phyloP scores from a whole-genome alignment of 352 stramenopile species.

The Pythium brassicae region DNA sequence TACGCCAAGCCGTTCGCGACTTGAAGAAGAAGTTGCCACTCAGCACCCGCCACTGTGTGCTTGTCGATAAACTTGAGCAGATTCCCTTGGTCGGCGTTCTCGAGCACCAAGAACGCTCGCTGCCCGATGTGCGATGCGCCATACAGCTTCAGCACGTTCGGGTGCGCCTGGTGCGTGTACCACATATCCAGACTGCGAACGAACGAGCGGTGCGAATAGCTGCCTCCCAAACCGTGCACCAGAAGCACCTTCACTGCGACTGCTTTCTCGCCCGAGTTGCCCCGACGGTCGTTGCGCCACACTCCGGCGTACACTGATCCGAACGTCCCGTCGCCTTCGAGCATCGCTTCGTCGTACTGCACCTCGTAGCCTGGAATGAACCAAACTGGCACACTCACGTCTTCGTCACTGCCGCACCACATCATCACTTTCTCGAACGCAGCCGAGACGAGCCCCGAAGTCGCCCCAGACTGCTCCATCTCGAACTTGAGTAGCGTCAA shows the following conservation, averaged over 20 bases:
- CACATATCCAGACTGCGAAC: constrained; percentile 37
- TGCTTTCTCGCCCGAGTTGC: background rate
- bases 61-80: constrained; percentile 16
- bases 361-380: constrained; percentile 10
- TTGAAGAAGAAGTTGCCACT: constrained; percentile 23
- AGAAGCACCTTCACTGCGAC: constrained; percentile 1
- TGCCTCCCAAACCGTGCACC: background rate
- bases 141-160: constrained; percentile 34
- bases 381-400: background rate
- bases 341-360: background rate
- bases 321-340: background rate
- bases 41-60: background rate
- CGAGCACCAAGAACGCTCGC: constrained; percentile 31
- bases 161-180: constrained; percentile 1
- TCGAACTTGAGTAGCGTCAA: background rate
- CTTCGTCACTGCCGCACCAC: background rate
- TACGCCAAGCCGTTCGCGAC: constrained; percentile 53
- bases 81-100: constrained; percentile 23
- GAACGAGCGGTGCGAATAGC: constrained; percentile 16
- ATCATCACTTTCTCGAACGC: background rate
- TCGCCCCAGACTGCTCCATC: background rate
- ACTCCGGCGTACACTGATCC: constrained; percentile 1
- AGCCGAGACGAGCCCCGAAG: background rate
- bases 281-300: background rate
- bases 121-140: constrained; percentile 45